These are phyloP conservation scores for Chrysoporthe cubensis DNA, from an alignment of 2,329 filamentous ascomycete genomes.

Conservation along the genomic window DNA sequence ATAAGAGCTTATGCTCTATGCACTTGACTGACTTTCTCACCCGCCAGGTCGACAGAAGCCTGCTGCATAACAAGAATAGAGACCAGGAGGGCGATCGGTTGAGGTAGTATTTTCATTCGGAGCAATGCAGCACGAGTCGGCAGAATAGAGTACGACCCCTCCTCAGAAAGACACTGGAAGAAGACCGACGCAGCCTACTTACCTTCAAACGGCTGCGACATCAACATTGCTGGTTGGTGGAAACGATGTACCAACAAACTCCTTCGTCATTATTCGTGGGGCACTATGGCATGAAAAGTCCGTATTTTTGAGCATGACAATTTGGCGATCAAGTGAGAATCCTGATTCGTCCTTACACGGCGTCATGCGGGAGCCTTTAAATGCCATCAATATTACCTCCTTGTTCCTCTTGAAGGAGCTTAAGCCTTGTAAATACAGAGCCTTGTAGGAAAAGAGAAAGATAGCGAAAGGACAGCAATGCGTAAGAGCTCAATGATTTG, in stretches of 20 bases:
- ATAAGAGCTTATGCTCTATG: neutral
- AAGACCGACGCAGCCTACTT: neutral
- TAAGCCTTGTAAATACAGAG: neutral
- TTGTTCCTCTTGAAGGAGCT: neutral
- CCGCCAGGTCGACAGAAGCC: neutral
- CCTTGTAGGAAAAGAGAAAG: neutral
- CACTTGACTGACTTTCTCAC: no score
- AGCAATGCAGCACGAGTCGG: constrained; percentile 1
- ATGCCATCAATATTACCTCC: neutral
- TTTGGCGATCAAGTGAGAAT: neutral
- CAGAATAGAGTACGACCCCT: neutral
- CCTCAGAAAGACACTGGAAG: neutral
- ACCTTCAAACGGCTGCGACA: neutral
- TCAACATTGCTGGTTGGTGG: neutral
- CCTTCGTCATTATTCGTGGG: neutral
- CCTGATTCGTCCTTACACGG: no score
- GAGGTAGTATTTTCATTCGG: neutral
- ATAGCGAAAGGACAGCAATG: neutral
- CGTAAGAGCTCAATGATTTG: neutral
- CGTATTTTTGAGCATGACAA: neutral
- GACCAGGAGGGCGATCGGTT: neutral
- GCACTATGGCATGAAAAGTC: neutral
- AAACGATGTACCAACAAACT: neutral
- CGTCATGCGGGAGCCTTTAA: neutral
- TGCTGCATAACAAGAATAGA: neutral